Base-by-base conservation (phyloP, 75 land plant genomes). In the Selaginella moellendorffii region DNA sequence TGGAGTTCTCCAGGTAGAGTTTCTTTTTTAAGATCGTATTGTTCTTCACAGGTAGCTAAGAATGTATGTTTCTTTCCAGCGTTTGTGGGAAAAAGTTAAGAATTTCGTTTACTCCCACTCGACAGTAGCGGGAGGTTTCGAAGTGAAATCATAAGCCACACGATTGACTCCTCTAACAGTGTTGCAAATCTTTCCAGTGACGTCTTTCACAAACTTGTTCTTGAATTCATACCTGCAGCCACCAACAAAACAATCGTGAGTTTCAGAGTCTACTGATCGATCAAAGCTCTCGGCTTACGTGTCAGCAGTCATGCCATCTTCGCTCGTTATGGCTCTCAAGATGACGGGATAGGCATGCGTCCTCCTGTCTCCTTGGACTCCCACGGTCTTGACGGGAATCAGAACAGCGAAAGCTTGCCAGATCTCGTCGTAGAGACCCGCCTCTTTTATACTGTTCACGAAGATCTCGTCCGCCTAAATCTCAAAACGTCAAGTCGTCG, bases 321-420 rank as follows among this genome's bases (percentile, higher is more conserved):
- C 82, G 67, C 96, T 88, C 30, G 96, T 85, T 59, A 93, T 80
- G 54, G 96, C 98, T 74, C 97, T 79, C 31, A 88, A 78, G 63
- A 79, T 81, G 70, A 88, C 81, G 28, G 76, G 85, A 76, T 83
- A 69, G 20, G 84, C 74, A 73, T 88, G 87, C 14, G 96, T 88
- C 53, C 98, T 78, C 63, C 77, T 75, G 69, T 92, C 97, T 60
- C 98, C 98, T 79, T 88, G 96, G 66, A 88, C 96, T 21, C 95
- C 97, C 54, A 93, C 98, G 29, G 87, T 76, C 66, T 54, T 72
- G 18, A 83, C 77, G 12, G 85, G 83, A 62, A 85, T 63, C 65
- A 83, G 78, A 21, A 88, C 96, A 24, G 85, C 96, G 77, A 88
- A 85, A 53, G 98, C 96, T 77, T 93, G 96, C 96, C 98, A 93